Conservation (phyloP, 805 yeast species). For the Cyberlindnera japonica region DNA sequence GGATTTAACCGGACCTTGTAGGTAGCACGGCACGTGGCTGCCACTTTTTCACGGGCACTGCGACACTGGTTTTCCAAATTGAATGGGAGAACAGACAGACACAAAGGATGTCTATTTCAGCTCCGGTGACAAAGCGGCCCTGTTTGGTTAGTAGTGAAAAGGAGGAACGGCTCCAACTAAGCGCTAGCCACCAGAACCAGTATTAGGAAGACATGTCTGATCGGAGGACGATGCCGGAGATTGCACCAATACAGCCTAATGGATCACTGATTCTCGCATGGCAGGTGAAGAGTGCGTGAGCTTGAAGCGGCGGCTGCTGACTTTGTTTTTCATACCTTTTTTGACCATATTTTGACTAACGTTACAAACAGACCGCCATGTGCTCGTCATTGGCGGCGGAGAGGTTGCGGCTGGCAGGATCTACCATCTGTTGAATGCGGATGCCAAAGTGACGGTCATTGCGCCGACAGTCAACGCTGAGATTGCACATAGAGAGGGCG, state of each 20-base stretch:
- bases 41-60: too few relatives aligned
- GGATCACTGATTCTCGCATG: slow-evolving; percentile 69
- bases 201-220: too few relatives aligned
- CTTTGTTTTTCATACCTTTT: slow-evolving; percentile 8
- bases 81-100: too few relatives aligned
- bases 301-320: too few relatives aligned
- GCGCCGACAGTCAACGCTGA: slow-evolving; percentile 40
- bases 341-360: slow-evolving; percentile 14
- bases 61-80: too few relatives aligned
- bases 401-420: slow-evolving; percentile 74
- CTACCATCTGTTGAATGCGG: slow-evolving; percentile 61
- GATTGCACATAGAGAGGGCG: slow-evolving; percentile 30
- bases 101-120: too few relatives aligned
- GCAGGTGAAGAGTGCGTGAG: slow-evolving; percentile 59
- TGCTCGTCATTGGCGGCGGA: slow-evolving; percentile 74
- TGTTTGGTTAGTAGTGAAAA: too few relatives aligned
- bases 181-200: too few relatives aligned
- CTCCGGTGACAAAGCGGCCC: too few relatives aligned
- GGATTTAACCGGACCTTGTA: too few relatives aligned
- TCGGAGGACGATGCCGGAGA: not conserved
- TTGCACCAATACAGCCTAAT: slow-evolving; percentile 30
- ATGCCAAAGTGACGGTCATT: slow-evolving; percentile 66
- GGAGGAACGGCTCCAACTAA: too few relatives aligned
- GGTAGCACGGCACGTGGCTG: too few relatives aligned
- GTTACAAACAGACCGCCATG: slow-evolving; percentile 42